Evolutionary conservation across 208 protist genomes (phyloP), one percentile per base, ranked within the genome.

Genomic region (Trypanosoma mega): DNA sequence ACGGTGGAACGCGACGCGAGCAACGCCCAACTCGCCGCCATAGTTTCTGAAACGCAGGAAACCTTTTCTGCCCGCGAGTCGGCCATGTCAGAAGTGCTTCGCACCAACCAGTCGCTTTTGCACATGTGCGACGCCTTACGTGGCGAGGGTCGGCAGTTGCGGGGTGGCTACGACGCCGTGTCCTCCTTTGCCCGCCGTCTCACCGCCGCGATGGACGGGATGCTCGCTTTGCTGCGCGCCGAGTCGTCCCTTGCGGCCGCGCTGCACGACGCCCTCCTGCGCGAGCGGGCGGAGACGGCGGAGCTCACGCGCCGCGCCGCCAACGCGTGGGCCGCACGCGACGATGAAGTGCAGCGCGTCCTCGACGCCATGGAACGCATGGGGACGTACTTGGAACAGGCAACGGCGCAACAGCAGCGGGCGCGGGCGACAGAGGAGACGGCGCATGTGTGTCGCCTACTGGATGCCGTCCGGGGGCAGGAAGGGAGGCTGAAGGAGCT

Each of bases 401-500:
- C 80, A 18, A 52, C 78, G 9, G 74, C 64, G 3, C 53, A 74
- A 34, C 67, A 68, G 14, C 34, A 67, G n/a, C 63, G 72, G 24
- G 59, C 45, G 44, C 70, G 52, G 0, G 72, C 75, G 29, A 39
- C 76, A 39, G 63, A 84, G 14, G 67, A 75, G 24, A 79, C 76
- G 7, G 61, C 37, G 46, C 86, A 83, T 62, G 63, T 90, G 23
- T 66, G 65, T 8, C 50, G 56, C 26, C 63, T 93, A 20, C 76
- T 68, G 5, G 71, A 58, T n/a, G 68, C 69, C 2, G 72, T 93
- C 21, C 74, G 76, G 46, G 21, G 66, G 58, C 87, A 93, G 54
- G 82, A 89, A 46, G 65, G 63, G 51, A 73, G 73, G n/a, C 60
- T 89, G 18, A 63, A 58, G 27, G 65, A 59, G 6, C 66, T 85